These are phyloP conservation scores for Dendrocalamus sinicus DNA, from an alignment of 176 grass and related monocot genomes.

Conservation along the genomic window DNA sequence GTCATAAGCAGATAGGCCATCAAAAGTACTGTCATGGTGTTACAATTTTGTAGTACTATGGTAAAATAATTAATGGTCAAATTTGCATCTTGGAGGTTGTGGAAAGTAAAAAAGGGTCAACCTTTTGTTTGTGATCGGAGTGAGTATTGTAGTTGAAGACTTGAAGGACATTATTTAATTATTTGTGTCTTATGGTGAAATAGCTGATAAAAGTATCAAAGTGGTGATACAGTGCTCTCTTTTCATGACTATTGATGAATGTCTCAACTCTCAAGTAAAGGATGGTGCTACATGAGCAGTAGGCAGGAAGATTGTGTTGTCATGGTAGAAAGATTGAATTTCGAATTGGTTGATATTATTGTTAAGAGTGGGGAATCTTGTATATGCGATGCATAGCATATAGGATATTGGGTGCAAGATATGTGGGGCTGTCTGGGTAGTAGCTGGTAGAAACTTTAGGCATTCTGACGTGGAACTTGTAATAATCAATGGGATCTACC, in stretches of 20 bases:
- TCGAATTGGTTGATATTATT: background rate
- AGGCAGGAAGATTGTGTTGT: background rate
- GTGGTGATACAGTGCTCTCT: slow-evolving; percentile 9
- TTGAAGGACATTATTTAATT: slow-evolving; percentile 3
- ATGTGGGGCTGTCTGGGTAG: background rate
- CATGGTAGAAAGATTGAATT: background rate
- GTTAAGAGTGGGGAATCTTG: background rate
- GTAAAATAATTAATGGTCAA: background rate
- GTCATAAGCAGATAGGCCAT: background rate
- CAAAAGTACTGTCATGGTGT: background rate
- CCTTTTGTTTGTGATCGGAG: background rate
- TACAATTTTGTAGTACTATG: background rate
- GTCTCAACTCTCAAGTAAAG: background rate
- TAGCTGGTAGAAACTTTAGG: background rate
- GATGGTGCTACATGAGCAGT: background rate
- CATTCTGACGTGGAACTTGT: slow-evolving; percentile 1
- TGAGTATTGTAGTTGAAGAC: slow-evolving; percentile 26
- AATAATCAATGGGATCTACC: background rate
- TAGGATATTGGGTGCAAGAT: background rate
- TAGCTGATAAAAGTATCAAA: background rate
- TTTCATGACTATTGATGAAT: slow-evolving; percentile 8
- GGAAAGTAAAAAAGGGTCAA: background rate
- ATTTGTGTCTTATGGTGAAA: background rate
- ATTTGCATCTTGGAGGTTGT: background rate
- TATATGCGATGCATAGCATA: background rate